Percentiles rank a stretch among this genome's conserved stretches.
These are phyloP conservation scores for Colletotrichum neosansevieriae DNA, from an alignment of 2,329 filamentous ascomycete genomes.

Conservation along the genomic window DNA sequence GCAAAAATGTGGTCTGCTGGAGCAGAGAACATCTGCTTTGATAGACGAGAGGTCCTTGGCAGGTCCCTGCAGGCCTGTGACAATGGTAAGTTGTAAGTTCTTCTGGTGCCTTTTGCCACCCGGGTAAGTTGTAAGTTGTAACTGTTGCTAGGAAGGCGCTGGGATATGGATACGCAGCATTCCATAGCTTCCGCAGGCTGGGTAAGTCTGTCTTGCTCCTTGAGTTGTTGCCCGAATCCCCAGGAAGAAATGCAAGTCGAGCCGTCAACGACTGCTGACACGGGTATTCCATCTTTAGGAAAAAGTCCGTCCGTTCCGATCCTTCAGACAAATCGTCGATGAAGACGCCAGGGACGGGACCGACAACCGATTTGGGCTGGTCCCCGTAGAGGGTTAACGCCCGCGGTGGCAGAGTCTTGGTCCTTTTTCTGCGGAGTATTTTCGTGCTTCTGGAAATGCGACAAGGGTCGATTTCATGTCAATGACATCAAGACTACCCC, in stretches of 20 bases:
- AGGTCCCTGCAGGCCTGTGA: constrained; percentile 19
- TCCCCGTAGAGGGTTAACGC: constrained; percentile 9
- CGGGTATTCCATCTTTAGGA: neutral
- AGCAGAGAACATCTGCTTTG: neutral
- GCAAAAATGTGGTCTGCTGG: neutral
- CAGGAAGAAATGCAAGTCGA: constrained; percentile 2
- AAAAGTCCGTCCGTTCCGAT: constrained; percentile 30
- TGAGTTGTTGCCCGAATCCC: neutral
- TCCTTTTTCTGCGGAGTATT: constrained; percentile 17
- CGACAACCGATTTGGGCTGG: constrained; percentile 11
- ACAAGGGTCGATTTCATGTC: constrained; percentile 17
- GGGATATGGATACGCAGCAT: neutral
- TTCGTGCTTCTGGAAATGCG: neutral
- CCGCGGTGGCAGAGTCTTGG: neutral
- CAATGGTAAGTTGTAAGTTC: no score
- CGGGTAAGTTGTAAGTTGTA: no score
- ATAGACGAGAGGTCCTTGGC: constrained; percentile 3
- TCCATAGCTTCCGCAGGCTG: neutral
- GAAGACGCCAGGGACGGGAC: constrained; percentile 2
- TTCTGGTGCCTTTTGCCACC: no score
- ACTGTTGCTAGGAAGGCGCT: neutral
- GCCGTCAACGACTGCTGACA: constrained; percentile 11
- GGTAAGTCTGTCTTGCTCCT: neutral
- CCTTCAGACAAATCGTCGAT: constrained; percentile 24
- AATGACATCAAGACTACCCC: constrained; percentile 39